Evolutionary conservation across 2,329 filamentous ascomycete species (phyloP).

Genomic region (Colletotrichum tropicale): DNA sequence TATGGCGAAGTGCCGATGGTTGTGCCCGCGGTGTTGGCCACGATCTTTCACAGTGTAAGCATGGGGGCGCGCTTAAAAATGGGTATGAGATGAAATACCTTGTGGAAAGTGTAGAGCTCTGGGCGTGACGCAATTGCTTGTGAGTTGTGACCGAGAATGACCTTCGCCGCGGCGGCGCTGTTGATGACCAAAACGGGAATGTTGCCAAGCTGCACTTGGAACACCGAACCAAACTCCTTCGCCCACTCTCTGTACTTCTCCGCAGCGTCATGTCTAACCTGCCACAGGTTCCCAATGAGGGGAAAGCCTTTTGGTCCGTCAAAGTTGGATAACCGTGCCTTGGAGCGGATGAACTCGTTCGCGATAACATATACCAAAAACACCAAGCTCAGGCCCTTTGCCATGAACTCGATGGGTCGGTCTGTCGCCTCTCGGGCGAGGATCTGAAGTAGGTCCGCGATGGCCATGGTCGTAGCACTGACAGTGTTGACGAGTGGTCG

Average conservation of each 20-base stretch:
- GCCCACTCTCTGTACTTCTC: slow-evolving; percentile 33
- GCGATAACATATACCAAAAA: slow-evolving; percentile 48
- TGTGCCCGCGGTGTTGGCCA: slow-evolving; percentile 28
- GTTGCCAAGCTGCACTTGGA: slow-evolving; percentile 38
- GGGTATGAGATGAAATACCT: slow-evolving; percentile 25
- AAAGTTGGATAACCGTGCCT: slow-evolving; percentile 48
- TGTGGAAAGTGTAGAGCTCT: slow-evolving; percentile 65
- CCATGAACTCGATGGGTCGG: slow-evolving; percentile 24
- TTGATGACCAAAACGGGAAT: slow-evolving; percentile 71
- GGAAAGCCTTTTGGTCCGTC: slow-evolving; percentile 55
- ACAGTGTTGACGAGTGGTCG: neutral
- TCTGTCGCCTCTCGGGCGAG: slow-evolving; percentile 20
- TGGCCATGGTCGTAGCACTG: slow-evolving; percentile 24
- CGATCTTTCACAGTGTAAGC: slow-evolving; percentile 47
- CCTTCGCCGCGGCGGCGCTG: slow-evolving; percentile 66
- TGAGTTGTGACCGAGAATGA: slow-evolving; percentile 70
- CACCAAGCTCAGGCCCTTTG: neutral
- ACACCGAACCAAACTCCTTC: slow-evolving; percentile 31
- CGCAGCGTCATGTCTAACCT: slow-evolving; percentile 54
- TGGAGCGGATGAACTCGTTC: slow-evolving; percentile 51
- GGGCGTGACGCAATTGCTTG: slow-evolving; percentile 69
- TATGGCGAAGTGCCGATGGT: slow-evolving; percentile 70
- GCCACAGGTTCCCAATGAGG: slow-evolving; percentile 58
- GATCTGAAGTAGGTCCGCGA: slow-evolving; percentile 26
- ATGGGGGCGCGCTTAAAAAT: too few species aligned